Conservation (phyloP, 208 protist species). For the Herpetomonas tarakana region DNA sequence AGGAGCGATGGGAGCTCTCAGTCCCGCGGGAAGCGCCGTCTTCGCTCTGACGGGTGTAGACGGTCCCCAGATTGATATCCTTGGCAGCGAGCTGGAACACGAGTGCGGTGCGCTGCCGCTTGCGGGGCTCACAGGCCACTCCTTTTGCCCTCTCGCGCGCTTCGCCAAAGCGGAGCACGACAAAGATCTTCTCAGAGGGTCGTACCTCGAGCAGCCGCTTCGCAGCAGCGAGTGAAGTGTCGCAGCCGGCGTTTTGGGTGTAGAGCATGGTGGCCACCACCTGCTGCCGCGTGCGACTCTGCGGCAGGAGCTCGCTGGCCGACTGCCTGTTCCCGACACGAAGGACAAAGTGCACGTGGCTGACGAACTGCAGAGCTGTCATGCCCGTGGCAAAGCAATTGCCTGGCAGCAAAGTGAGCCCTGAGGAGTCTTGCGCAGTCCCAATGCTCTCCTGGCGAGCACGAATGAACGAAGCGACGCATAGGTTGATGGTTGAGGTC, state of each 20-base stretch:
- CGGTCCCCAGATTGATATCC: too few relatives aligned
- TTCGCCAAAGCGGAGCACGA: conserved; percentile 7
- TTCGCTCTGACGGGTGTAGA: too few relatives aligned
- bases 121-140: too few relatives aligned
- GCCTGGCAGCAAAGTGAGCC: neutral
- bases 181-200: conserved; percentile 13
- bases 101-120: too few relatives aligned
- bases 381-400: conserved; percentile 10
- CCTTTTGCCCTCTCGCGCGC: too few relatives aligned
- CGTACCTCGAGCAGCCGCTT: conserved; percentile 5
- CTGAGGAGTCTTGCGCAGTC: too few relatives aligned
- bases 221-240: conserved; percentile 23
- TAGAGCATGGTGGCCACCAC: conserved; percentile 40
- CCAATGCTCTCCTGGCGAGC: neutral
- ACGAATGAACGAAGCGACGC: neutral
- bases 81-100: too few relatives aligned
- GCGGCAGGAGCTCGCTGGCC: conserved; percentile 25
- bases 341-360: conserved; percentile 34
- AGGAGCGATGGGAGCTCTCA: too few relatives aligned
- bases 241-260: conserved; percentile 17
- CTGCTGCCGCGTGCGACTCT: conserved; percentile 34
- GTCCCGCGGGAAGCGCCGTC: too few relatives aligned
- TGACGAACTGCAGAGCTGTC: conserved; percentile 24
- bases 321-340: conserved; percentile 34
- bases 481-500: conserved; percentile 10